Base-by-base conservation (phyloP, 148 eudicot species). In the Rhododendron henanense region DNA sequence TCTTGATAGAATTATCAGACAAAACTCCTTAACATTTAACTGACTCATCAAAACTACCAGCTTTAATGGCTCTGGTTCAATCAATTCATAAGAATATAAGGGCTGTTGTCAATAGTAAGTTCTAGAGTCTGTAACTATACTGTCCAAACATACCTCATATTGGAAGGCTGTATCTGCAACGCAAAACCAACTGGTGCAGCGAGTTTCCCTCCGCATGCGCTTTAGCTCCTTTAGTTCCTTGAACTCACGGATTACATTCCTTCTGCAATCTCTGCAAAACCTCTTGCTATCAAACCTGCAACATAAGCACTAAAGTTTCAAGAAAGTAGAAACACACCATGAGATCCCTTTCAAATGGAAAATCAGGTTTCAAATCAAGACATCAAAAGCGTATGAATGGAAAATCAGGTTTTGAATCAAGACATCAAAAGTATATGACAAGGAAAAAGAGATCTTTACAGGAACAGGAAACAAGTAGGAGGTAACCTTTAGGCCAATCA, bases 251-350 rank as follows among this genome's bases (percentile, higher is more conserved):
- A 97, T 95, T 37, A 97, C 99, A 90, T 97, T 95, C 90, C 95
- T 94, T 86, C 99, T 88, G 93, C 99, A 97, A 89, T 97, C 98
- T 94, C 98, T 90, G 84, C 98, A 97, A 86, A 97, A 97, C 81
- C 98, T 93, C 90, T 95, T 97, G 95, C 95, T 94, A 84, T 97
- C 99, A 87, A 97, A 97, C 92, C 99, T 97, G 95, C 83, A 41
- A 88, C 80, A 87, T 85, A 82, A 82, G 85, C 48, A 41, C 25
- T 47, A 86, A 55, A 45, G 82, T 87, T 25, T 78, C n/a, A 69
- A 79, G 50, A 65, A 48, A 86, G 28, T 82, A 37, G 25, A 77
- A 84, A 37, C 74, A 84, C 53, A n/a, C 47, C 59, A 86, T 78
- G 75, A 41, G 44, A 35, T 44, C 55, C 21, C 71, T n/a, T 3